These are phyloP conservation scores for Boletus coccyginus DNA, from an alignment of 768 basidiomycete species.

Conservation along the genomic window DNA sequence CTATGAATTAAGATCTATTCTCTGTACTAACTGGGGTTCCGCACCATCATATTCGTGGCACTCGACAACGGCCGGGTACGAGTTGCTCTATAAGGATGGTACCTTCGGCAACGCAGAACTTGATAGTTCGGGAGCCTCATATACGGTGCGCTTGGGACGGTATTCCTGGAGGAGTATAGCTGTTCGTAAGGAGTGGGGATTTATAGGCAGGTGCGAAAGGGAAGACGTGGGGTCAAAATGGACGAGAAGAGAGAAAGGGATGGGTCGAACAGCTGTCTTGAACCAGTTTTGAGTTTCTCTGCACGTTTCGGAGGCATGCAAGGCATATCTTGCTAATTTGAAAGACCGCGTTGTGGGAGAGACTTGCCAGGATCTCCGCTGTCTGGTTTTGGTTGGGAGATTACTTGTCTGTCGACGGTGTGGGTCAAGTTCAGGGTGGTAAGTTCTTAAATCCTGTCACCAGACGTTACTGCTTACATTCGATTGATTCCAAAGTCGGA, in stretches of 20 bases:
- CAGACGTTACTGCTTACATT: constrained; percentile 9
- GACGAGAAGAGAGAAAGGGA: neutral
- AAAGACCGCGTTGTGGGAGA: constrained; percentile 25
- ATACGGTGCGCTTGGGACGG: constrained; percentile 6
- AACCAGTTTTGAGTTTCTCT: constrained; percentile 13
- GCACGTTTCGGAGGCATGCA: constrained; percentile 29
- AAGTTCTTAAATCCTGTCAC: constrained; percentile 4
- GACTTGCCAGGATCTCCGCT: constrained; percentile 22
- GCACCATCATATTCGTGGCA: constrained; percentile 10
- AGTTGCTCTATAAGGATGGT: constrained; percentile 21
- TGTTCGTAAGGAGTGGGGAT: constrained; percentile 24
- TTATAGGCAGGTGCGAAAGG: constrained; percentile 1
- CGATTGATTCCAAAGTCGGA: constrained; percentile 10
- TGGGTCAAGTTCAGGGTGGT: constrained; percentile 14
- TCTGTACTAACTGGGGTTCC: neutral
- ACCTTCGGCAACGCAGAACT: constrained; percentile 15
- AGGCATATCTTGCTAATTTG: constrained; percentile 9
- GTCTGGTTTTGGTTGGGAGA: constrained; percentile 18
- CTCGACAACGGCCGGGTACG: neutral
- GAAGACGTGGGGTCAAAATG: neutral
- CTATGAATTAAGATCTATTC: constrained; percentile 3
- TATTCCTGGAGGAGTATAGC: constrained; percentile 5
- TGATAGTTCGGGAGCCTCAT: constrained; percentile 24
- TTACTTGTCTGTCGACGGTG: constrained; percentile 12
- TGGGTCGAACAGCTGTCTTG: constrained; percentile 8